Conservation (phyloP, 108 stramenopile genomes). For the Fistulifera solaris region DNA sequence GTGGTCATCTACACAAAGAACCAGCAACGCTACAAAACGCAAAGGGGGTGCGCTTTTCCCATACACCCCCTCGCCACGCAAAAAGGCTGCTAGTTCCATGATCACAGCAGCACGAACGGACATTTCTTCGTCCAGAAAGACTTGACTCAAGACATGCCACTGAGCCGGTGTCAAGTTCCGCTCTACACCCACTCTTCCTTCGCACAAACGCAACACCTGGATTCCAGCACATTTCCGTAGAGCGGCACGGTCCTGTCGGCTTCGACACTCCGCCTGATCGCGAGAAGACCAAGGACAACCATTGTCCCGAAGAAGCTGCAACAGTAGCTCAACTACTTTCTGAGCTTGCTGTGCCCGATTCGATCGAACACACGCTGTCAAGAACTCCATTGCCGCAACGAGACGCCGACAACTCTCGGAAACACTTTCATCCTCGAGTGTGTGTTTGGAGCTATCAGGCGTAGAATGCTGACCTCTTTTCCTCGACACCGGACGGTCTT, state of each 20-base stretch:
- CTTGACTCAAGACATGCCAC: slow-evolving; percentile 53
- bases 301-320: slow-evolving; percentile 37
- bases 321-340: slow-evolving; percentile 14
- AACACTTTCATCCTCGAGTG: slow-evolving; percentile 31
- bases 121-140: slow-evolving; percentile 49
- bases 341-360: slow-evolving; percentile 14
- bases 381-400: slow-evolving; percentile 68
- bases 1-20: slow-evolving; percentile 56
- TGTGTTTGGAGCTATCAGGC: slow-evolving; percentile 3
- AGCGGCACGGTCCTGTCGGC: slow-evolving; percentile 41
- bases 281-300: slow-evolving; percentile 41
- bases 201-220: slow-evolving; percentile 65
- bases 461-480: slow-evolving; percentile 23
- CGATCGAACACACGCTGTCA: slow-evolving; percentile 57
- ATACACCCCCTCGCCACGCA: slow-evolving; percentile 56
- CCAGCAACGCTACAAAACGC: slow-evolving; percentile 55
- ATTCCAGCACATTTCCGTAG: slow-evolving; percentile 68
- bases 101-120: slow-evolving; percentile 47
- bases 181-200: slow-evolving; percentile 51
- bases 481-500: neutral
- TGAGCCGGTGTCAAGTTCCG: slow-evolving; percentile 38
- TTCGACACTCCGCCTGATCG: slow-evolving; percentile 36
- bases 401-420: slow-evolving; percentile 48
- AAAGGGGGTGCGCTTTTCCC: slow-evolving; percentile 50
- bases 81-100: slow-evolving; percentile 58